Conservation (phyloP, 2,329 filamentous ascomycete species). For the Moelleriella libera region DNA sequence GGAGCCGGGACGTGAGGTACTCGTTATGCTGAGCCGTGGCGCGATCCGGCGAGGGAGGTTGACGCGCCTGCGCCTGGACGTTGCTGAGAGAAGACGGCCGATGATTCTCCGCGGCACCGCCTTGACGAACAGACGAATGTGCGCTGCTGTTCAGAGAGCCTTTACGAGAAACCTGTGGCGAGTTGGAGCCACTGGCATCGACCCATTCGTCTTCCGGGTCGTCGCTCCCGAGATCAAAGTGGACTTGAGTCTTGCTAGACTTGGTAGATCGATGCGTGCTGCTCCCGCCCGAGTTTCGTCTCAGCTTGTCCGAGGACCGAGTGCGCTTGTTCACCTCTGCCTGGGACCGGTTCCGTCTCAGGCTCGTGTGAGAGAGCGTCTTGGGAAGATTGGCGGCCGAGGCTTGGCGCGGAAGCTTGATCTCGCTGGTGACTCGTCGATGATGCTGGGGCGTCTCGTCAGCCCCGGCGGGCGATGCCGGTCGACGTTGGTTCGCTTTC, state of each 20-base stretch:
- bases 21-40: slow-evolving; percentile 41
- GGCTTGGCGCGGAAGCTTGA: slow-evolving; percentile 30
- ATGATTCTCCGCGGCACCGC: slow-evolving; percentile 17
- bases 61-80: slow-evolving; percentile 3
- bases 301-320: slow-evolving; percentile 37
- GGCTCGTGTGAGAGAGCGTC: slow-evolving; percentile 37
- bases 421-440: slow-evolving; percentile 35
- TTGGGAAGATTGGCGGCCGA: slow-evolving; percentile 33
- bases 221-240: slow-evolving; percentile 47
- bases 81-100: slow-evolving; percentile 18
- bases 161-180: slow-evolving; percentile 35
- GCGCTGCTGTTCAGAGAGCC: slow-evolving; percentile 35
- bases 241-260: slow-evolving; percentile 35
- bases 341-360: slow-evolving; percentile 48
- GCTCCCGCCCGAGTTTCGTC: slow-evolving; percentile 37
- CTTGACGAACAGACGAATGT: slow-evolving; percentile 29
- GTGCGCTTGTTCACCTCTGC: slow-evolving; percentile 38
- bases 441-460: slow-evolving; percentile 16
- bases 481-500: slow-evolving; percentile 28
- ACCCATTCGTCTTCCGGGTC: slow-evolving; percentile 46
- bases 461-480: slow-evolving; percentile 21
- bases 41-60: slow-evolving; percentile 18
- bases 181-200: slow-evolving; percentile 49
- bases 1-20: slow-evolving; percentile 51
- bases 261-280: slow-evolving; percentile 28